Conservation (phyloP, 1,139 yeast species). For the Debaryomyces coudertii region DNA sequence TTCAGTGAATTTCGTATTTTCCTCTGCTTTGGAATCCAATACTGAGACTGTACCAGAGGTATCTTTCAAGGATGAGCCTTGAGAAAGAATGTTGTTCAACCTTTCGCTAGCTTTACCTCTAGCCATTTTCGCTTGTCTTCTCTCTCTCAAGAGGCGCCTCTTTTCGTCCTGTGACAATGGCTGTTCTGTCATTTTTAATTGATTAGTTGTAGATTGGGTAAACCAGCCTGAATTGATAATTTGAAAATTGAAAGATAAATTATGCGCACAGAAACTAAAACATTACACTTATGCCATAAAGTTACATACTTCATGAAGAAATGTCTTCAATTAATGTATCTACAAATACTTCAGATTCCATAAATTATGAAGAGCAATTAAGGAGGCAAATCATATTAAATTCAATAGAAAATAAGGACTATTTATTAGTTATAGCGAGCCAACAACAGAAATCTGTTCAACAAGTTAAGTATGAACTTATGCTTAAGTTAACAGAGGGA, state of each 20-base stretch:
- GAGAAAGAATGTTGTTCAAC: conserved; percentile 48
- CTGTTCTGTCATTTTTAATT: conserved; percentile 2
- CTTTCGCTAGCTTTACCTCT: conserved; percentile 60
- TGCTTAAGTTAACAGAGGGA: conserved; percentile 24
- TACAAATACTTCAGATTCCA: conserved; percentile 8
- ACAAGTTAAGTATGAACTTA: conserved; percentile 47
- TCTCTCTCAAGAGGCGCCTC: conserved; percentile 62
- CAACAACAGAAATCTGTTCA: conserved; percentile 49
- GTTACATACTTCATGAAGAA: neutral
- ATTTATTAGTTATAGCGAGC: conserved; percentile 44
- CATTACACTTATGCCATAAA: neutral
- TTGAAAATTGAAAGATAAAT: neutral
- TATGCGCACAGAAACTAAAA: conserved; percentile 3
- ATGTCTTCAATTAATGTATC: conserved; percentile 1
- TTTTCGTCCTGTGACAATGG: conserved; percentile 60
- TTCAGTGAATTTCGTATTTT: neutral
- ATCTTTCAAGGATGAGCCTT: conserved; percentile 43
- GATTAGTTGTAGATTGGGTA: neutral
- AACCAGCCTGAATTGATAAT: neutral
- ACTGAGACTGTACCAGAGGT: conserved; percentile 36
- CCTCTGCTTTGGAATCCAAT: conserved; percentile 26
- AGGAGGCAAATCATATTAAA: conserved; percentile 44
- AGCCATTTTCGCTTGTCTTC: conserved; percentile 70
- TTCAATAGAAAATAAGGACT: conserved; percentile 48
- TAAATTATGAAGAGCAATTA: conserved; percentile 42